Conservation (phyloP, 139 green algal genomes). For the Astrephomene gubernaculifera region DNA sequence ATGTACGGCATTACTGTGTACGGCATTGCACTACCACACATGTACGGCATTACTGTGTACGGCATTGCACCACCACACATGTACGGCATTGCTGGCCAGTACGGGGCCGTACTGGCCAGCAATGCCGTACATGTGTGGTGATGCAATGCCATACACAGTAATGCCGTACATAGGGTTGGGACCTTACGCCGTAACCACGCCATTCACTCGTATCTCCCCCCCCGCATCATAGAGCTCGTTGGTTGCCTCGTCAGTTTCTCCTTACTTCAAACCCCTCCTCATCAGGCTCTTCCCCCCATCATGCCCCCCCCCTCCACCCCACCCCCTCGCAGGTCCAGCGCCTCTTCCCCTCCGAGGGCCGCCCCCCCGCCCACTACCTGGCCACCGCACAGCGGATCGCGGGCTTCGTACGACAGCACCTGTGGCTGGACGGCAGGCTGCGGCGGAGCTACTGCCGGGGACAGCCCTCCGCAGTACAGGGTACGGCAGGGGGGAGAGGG, state of each 20-base stretch:
- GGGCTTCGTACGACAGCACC: constrained; percentile 71
- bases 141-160: no score
- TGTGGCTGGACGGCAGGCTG: constrained; percentile 72
- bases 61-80: no score
- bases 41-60: no score
- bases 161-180: no score
- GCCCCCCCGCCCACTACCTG: constrained; percentile 70
- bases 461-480: constrained; percentile 62
- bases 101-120: no score
- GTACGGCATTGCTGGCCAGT: not conserved
- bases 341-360: constrained; percentile 83
- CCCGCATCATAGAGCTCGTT: not conserved
- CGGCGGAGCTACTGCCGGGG: constrained; percentile 74
- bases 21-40: no score
- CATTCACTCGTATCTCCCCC: no score
- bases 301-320: not conserved
- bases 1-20: no score
- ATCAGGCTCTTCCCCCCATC: not conserved
- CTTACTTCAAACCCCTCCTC: not conserved
- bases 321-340: constrained; percentile 18
- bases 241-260: not conserved
- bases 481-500: constrained; percentile 1
- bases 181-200: no score
- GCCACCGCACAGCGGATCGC: constrained; percentile 58
- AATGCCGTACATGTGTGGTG: no score